Evolutionary conservation across 352 stramenopile species (phyloP).

Genomic region (Phytophthora niederhauseri): DNA sequence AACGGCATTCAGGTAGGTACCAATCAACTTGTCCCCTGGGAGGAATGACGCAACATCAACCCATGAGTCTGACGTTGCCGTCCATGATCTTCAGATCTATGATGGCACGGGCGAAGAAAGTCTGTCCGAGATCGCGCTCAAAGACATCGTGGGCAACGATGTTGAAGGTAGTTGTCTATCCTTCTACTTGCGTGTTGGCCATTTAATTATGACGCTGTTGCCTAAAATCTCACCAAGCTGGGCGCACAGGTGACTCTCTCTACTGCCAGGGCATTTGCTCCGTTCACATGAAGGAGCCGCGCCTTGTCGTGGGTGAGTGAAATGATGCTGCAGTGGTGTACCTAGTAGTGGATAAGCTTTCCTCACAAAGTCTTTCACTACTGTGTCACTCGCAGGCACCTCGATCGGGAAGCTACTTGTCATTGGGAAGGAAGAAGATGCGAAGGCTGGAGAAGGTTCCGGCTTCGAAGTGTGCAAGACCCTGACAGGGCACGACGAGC

Average conservation of each 20-base stretch:
- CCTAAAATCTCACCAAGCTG: background rate
- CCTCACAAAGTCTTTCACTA: background rate
- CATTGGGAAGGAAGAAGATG: constrained; percentile 56
- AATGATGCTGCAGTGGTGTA: background rate
- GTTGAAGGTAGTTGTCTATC: constrained; percentile 46
- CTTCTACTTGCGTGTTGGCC: background rate
- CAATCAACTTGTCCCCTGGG: background rate
- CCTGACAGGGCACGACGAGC: constrained; percentile 53
- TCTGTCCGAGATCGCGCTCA: constrained; percentile 63
- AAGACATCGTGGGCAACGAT: constrained; percentile 46
- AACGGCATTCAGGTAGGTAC: constrained; percentile 55
- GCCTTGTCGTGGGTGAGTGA: constrained; percentile 55
- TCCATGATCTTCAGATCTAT: constrained; percentile 50
- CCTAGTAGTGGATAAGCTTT: background rate
- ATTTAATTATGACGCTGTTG: background rate
- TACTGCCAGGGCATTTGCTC: constrained; percentile 73
- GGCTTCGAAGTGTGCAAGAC: constrained; percentile 72
- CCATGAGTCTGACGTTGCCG: constrained; percentile 2
- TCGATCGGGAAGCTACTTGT: constrained; percentile 67
- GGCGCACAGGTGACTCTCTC: constrained; percentile 39
- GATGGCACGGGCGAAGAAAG: constrained; percentile 59
- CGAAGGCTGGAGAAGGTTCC: constrained; percentile 48
- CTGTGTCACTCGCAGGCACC: constrained; percentile 36
- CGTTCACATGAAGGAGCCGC: constrained; percentile 51
- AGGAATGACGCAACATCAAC: background rate